phyloP scores from a whole-genome alignment of 2,329 filamentous ascomycete genomes.

The Diplodia seriata region DNA sequence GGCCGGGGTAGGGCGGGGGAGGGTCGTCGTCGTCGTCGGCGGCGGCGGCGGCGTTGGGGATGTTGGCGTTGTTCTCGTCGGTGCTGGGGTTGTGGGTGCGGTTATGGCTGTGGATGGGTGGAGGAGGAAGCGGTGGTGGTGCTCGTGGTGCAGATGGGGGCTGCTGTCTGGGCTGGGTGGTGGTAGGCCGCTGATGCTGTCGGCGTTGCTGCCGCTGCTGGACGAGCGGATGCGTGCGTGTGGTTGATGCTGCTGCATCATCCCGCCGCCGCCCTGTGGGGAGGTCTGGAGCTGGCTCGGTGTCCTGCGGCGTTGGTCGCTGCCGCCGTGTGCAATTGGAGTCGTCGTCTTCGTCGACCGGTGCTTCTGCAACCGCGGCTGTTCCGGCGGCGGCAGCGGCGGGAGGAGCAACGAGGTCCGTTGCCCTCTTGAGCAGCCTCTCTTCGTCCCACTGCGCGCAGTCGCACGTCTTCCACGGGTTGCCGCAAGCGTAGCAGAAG shows the following conservation, averaged over 20 bases:
- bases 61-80: neutral
- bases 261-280: neutral
- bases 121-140: neutral
- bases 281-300: neutral
- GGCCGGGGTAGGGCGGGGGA: slow-evolving; percentile 18
- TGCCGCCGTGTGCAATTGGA: neutral
- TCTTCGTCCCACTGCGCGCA: slow-evolving; percentile 33
- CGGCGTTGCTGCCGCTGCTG: neutral
- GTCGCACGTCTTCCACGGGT: slow-evolving; percentile 37
- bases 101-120: neutral
- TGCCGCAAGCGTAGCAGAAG: slow-evolving; percentile 72
- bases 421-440: neutral
- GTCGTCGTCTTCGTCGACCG: neutral
- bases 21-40: neutral
- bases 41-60: no score
- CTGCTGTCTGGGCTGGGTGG: neutral
- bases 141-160: neutral
- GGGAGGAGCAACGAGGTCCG: slow-evolving; percentile 1
- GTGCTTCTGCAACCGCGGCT: neutral
- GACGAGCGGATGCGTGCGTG: no score
- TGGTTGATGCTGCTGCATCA: neutral
- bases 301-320: neutral
- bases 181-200: neutral
- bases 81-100: neutral
- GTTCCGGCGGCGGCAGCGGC: neutral